Percentiles rank a stretch among this genome's conserved stretches.
Evolutionary conservation across 2,329 filamentous ascomycete genomes (phyloP).

Genomic region (Penicillium sp.): DNA sequence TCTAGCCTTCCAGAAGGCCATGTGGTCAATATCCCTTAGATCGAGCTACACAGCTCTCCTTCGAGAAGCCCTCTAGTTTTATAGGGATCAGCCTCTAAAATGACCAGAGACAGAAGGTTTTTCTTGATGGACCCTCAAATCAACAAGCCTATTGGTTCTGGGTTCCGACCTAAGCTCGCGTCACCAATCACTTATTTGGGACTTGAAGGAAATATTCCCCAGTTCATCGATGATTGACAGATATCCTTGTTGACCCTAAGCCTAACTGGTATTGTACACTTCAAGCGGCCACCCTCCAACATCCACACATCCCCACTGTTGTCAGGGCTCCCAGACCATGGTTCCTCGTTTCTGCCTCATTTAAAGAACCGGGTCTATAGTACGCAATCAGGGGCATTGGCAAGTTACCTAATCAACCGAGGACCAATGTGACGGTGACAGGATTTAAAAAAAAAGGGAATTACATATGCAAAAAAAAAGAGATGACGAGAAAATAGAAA

Average conservation of each 20-base stretch:
- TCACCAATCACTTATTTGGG: constrained; percentile 23
- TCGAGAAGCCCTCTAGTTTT: constrained; percentile 22
- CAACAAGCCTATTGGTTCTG: constrained; percentile 24
- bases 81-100: constrained; percentile 21
- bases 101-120: constrained; percentile 25
- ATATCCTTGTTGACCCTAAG: constrained; percentile 16
- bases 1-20: constrained; percentile 11
- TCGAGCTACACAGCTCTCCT: constrained; percentile 9
- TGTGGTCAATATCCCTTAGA: constrained; percentile 3
- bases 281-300: constrained; percentile 12
- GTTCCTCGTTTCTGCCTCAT: constrained; percentile 26
- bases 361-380: constrained; percentile 27
- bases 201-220: constrained; percentile 22
- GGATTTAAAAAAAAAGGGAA: neutral
- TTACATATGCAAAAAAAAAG: neutral
- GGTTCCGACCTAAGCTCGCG: constrained; percentile 20
- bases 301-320: constrained; percentile 25
- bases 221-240: constrained; percentile 32
- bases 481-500: neutral
- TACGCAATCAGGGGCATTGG: constrained; percentile 29
- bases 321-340: constrained; percentile 30
- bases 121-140: constrained; percentile 18
- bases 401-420: constrained; percentile 14
- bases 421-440: neutral
- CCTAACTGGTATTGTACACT: constrained; percentile 11